Evolutionary conservation across 768 basidiomycete species (phyloP), one percentile per base, ranked within the genome.

Genomic region (Kwoniella bestiolae): DNA sequence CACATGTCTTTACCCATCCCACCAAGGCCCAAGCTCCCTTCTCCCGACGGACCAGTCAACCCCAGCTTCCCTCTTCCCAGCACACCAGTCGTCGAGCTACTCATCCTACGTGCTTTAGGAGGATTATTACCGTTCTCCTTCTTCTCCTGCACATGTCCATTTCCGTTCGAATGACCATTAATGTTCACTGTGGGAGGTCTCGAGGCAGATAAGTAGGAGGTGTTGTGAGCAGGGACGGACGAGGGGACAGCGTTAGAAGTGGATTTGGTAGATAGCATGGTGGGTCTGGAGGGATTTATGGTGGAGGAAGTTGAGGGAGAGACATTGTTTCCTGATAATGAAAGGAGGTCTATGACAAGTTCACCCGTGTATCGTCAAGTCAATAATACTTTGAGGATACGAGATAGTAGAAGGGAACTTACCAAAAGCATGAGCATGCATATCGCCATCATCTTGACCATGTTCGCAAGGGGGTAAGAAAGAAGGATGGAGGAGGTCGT

Each of bases 371-470:
- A n/a, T n/a, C n/a, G n/a, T n/a, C n/a, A n/a, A n/a, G n/a, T n/a
- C n/a, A n/a, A n/a, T n/a, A n/a, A n/a, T n/a, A n/a, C n/a, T n/a
- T n/a, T n/a, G n/a, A n/a, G n/a, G 35, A 21, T n/a, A 28, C 29
- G 55, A 8, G 47, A 53, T 8, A n/a, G 32, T 31, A 60, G 25
- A 1, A 23, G 21, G 29, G 32, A 21, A 72, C 76, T 56, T 28
- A 78, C 76, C 76, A 45, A 75, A 73, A 26, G 76, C 76, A 55
- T 78, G 76, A 11, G 76, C 67, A 57, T 78, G 76, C 49, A 69
- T 71, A 9, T 64, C 70, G 31, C 73, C 72, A 21, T 66, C 72
- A 32, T 67, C 63, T 23, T 63, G 41, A 26, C 67, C 62, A 47
- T 78, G 76, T 45, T 75, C 67, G 61, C 76, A 78, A 28, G 74